Evolutionary conservation across 306 rosid species (phyloP).

Genomic region (Cucumis melo): DNA sequence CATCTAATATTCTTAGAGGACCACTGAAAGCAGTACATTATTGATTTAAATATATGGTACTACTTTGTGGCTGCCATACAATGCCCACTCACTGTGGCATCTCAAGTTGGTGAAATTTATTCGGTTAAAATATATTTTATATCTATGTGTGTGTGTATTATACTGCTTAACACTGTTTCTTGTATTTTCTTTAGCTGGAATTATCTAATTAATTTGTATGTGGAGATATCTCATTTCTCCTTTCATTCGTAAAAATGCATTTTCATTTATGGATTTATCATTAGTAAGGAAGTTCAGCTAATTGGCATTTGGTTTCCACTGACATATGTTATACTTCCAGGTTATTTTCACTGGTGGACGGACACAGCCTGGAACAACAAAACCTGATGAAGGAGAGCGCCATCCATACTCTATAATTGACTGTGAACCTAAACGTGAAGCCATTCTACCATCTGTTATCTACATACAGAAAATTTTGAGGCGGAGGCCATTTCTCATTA

Average conservation of each 20-base stretch:
- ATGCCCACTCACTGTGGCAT: not conserved
- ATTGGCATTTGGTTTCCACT: not conserved
- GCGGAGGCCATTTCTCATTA: constrained; percentile 90
- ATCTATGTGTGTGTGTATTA: no score
- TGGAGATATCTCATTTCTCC: not conserved
- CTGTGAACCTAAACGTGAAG: constrained; percentile 71
- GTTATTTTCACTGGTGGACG: constrained; percentile 98
- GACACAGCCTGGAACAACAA: constrained; percentile 99
- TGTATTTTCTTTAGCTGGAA: not conserved
- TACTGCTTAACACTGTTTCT: not conserved
- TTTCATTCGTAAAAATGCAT: not conserved
- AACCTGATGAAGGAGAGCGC: constrained; percentile 99
- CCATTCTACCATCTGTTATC: constrained; percentile 76
- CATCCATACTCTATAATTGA: constrained; percentile 86
- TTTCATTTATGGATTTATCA: not conserved
- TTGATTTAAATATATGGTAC: not conserved
- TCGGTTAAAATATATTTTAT: no score
- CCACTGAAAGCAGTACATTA: not conserved
- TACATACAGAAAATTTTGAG: constrained; percentile 88
- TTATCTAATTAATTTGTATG: not conserved
- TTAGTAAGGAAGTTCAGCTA: not conserved
- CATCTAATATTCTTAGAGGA: not conserved
- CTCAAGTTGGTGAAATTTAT: not conserved
- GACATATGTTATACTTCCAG: constrained; percentile 18
- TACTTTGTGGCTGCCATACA: not conserved